A percentile compares a stretch with the other conserved stretches of the same genome.
These are phyloP conservation scores for Petrea volubilis DNA, from an alignment of 257 asterid genomes.

Conservation along the genomic window DNA sequence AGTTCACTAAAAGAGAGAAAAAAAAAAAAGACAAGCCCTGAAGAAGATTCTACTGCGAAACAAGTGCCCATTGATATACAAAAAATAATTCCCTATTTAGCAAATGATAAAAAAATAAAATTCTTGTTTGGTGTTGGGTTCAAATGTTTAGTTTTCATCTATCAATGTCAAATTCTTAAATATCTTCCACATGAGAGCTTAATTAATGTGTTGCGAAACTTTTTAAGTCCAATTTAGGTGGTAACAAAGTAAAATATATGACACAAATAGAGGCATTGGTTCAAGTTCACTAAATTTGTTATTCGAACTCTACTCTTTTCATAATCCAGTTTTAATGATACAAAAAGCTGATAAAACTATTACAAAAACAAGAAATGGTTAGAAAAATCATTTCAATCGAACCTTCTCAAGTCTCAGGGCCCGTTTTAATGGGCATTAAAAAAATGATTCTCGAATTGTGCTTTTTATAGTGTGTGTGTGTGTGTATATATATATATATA, in stretches of 20 bases:
- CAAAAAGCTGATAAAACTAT: background rate
- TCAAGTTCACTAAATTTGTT: background rate
- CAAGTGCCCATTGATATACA: background rate
- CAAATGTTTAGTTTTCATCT: background rate
- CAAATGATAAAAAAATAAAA: background rate
- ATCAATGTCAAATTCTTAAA: background rate
- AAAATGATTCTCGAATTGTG: too few relatives aligned
- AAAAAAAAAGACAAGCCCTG: background rate
- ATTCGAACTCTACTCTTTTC: background rate
- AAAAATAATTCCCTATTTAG: background rate
- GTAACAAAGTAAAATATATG: constrained; percentile 11
- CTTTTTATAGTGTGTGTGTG: too few relatives aligned
- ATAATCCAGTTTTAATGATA: background rate
- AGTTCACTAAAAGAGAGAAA: too few relatives aligned
- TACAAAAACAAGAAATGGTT: background rate
- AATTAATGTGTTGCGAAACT: constrained; percentile 2
- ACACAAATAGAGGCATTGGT: background rate
- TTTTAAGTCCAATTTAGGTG: constrained; percentile 18
- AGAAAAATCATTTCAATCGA: too few relatives aligned
- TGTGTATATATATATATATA: too few relatives aligned
- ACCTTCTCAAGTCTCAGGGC: too few relatives aligned
- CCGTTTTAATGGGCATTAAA: too few relatives aligned
- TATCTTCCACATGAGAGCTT: background rate
- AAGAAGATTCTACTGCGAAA: background rate
- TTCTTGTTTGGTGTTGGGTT: background rate